phyloP scores from a whole-genome alignment of 805 yeast genomes.

The Starmerella floricola region DNA sequence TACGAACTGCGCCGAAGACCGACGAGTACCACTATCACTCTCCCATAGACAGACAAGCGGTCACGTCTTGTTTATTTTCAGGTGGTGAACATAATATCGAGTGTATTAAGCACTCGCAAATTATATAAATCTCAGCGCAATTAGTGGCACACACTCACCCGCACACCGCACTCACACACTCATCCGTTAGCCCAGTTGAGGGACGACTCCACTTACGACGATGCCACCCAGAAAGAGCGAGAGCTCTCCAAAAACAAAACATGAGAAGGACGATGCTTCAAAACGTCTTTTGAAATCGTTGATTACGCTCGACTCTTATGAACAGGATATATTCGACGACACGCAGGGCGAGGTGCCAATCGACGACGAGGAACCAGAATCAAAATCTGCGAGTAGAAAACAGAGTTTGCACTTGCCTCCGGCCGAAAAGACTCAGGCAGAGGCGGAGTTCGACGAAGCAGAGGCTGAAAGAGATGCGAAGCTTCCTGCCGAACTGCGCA shows the following conservation, averaged over 20 bases:
- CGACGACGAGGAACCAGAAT: conserved; percentile 10
- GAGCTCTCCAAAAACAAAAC: background rate
- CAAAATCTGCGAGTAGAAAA: background rate
- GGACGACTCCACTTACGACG: too few relatives aligned
- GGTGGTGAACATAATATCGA: too few relatives aligned
- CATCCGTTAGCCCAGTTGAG: too few relatives aligned
- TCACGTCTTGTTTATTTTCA: too few relatives aligned
- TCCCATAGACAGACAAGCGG: too few relatives aligned
- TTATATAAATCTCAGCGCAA: too few relatives aligned
- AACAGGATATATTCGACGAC: conserved; percentile 19
- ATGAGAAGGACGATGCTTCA: conserved; percentile 4
- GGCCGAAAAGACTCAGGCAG: conserved; percentile 20
- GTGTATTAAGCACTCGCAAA: too few relatives aligned
- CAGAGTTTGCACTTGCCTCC: background rate
- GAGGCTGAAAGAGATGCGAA: conserved; percentile 53
- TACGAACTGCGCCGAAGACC: too few relatives aligned
- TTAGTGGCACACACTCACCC: too few relatives aligned
- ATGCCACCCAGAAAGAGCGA: background rate
- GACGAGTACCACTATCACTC: too few relatives aligned
- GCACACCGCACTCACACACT: too few relatives aligned
- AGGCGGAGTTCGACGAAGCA: conserved; percentile 30
- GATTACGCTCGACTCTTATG: conserved; percentile 22
- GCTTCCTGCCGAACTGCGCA: conserved; percentile 58
- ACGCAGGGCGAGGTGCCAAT: conserved; percentile 20
- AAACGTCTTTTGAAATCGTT: conserved; percentile 17